phyloP scores from a whole-genome alignment of 2,329 filamentous ascomycete species.

The Penicillium sp. region DNA sequence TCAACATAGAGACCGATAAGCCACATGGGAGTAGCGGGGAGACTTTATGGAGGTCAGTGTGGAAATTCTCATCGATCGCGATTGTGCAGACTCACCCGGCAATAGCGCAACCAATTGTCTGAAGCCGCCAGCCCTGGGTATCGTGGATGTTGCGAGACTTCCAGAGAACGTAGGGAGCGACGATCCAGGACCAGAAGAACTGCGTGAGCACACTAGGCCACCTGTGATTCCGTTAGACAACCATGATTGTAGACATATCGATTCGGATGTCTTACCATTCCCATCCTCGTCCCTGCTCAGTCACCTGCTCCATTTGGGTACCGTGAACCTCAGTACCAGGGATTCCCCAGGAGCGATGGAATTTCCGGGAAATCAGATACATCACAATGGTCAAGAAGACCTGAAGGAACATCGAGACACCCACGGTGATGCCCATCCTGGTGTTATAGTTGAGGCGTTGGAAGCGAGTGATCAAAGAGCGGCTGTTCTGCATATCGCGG shows the following conservation, averaged over 20 bases:
- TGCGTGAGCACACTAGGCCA: conserved; percentile 29
- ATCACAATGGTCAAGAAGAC: conserved; percentile 54
- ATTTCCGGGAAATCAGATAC: conserved; percentile 58
- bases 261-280: conserved; percentile 50
- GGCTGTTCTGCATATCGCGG: conserved; percentile 5
- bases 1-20: conserved; percentile 52
- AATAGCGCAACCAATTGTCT: conserved; percentile 52
- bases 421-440: conserved; percentile 39
- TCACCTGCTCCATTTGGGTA: conserved; percentile 40
- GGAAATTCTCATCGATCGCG: too few species aligned
- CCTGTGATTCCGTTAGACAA: conserved; percentile 1
- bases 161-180: conserved; percentile 46
- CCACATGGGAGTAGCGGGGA: conserved; percentile 63
- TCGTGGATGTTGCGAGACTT: conserved; percentile 57
- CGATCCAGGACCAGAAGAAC: conserved; percentile 20
- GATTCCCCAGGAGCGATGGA: conserved; percentile 48
- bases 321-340: conserved; percentile 51
- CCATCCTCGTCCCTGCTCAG: conserved; percentile 47
- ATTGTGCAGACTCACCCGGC: conserved; percentile 23
- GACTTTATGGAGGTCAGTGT: conserved; percentile 14
- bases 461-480: conserved; percentile 17
- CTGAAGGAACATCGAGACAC: conserved; percentile 45
- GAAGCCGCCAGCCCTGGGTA: conserved; percentile 60
- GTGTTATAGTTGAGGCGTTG: conserved; percentile 22
- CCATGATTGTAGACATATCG: not conserved